Percentiles rank a stretch among this genome's conserved stretches.
Evolutionary conservation across 352 stramenopile genomes (phyloP).

Genomic region (Pythium sukuiense): DNA sequence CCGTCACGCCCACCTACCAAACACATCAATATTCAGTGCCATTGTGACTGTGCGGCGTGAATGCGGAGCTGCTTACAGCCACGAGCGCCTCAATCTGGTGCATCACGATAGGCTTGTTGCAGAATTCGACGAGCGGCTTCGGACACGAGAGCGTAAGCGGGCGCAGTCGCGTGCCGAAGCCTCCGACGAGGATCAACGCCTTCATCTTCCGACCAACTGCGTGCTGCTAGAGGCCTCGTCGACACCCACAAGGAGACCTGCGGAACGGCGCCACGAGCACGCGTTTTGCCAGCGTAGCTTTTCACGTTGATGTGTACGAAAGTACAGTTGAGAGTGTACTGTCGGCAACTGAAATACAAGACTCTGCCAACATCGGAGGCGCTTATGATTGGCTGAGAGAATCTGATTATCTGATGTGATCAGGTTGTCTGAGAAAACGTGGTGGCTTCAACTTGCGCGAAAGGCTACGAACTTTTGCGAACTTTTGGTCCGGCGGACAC

Average conservation of each 20-base stretch:
- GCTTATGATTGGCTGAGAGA: constrained; percentile 9
- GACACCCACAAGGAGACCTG: not conserved
- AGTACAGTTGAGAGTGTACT: constrained; percentile 4
- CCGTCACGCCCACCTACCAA: constrained; percentile 77
- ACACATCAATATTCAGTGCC: not conserved
- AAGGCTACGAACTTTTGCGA: not conserved
- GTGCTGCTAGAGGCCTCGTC: not conserved
- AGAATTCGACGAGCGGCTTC: constrained; percentile 91
- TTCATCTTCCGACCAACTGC: constrained; percentile 56
- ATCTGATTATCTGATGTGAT: not conserved
- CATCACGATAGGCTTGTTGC: constrained; percentile 89
- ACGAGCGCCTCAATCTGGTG: constrained; percentile 90
- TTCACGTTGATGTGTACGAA: not conserved
- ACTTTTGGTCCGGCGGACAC: not conserved
- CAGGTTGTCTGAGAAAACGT: not conserved
- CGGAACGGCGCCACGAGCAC: not conserved
- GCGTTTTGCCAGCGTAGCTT: not conserved
- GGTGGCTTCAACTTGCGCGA: not conserved
- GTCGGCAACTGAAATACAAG: constrained; percentile 6
- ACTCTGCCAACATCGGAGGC: constrained; percentile 5
- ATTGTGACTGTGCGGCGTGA: too few relatives aligned
- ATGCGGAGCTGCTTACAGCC: constrained; percentile 34
- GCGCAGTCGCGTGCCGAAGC: constrained; percentile 88
- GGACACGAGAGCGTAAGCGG: constrained; percentile 89
- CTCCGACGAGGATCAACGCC: constrained; percentile 89